A percentile compares a stretch with the other conserved stretches of the same genome.
phyloP scores from a whole-genome alignment of 495 filamentous ascomycete species.

The Tricharina praecox region DNA sequence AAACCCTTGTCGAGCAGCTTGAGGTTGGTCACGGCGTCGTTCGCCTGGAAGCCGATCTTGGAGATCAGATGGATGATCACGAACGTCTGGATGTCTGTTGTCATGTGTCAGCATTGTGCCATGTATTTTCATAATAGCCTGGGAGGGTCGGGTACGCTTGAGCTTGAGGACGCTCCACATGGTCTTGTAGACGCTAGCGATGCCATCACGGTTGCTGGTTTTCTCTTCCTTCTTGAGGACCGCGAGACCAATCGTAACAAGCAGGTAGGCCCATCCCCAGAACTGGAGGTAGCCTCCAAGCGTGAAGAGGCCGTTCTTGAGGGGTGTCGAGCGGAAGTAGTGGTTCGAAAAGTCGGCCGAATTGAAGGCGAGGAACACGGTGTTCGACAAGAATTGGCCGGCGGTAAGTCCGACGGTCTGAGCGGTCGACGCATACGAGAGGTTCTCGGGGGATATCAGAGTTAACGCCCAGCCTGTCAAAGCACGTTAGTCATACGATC shows the following conservation, averaged over 20 bases:
- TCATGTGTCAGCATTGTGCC: conserved; percentile 5
- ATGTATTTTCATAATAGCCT: background rate
- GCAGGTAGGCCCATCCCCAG: conserved; percentile 88
- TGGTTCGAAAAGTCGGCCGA: conserved; percentile 84
- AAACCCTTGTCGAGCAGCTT: conserved; percentile 97
- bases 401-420: conserved; percentile 93
- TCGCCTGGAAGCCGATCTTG: conserved; percentile 98
- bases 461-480: conserved; percentile 67
- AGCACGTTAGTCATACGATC: background rate
- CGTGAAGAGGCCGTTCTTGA: conserved; percentile 56
- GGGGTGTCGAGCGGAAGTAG: conserved; percentile 62
- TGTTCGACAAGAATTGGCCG: conserved; percentile 90
- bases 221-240: conserved; percentile 80
- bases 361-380: conserved; percentile 91
- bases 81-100: conserved; percentile 75
- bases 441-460: conserved; percentile 72
- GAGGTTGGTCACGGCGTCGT: conserved; percentile 89
- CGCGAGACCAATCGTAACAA: conserved; percentile 66
- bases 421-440: conserved; percentile 92
- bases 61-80: conserved; percentile 91
- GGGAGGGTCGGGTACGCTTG: conserved; percentile 28
- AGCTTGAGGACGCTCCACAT: conserved; percentile 94
- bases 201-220: conserved; percentile 73
- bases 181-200: conserved; percentile 83
- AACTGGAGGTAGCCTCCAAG: conserved; percentile 80